Evolutionary conservation across 306 rosid species (phyloP).

Genomic region (Dalbergia oliveri): DNA sequence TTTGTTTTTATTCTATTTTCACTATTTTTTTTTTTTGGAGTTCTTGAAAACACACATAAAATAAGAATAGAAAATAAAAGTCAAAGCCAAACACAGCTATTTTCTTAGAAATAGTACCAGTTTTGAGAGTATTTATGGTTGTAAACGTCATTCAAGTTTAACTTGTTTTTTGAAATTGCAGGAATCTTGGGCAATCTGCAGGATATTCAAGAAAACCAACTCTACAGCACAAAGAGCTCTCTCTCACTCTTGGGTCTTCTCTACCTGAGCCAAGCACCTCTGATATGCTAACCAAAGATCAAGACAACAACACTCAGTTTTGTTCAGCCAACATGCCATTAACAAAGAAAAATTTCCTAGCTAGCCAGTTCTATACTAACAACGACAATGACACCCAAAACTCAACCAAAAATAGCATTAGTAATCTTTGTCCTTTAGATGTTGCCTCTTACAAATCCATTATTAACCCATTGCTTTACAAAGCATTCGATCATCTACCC

Average conservation of each 20-base stretch:
- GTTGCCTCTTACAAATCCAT: constrained; percentile 55
- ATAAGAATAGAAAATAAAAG: too few relatives aligned
- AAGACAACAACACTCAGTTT: constrained; percentile 47
- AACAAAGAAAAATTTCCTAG: constrained; percentile 46
- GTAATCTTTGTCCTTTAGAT: constrained; percentile 52
- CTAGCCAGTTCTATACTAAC: constrained; percentile 46
- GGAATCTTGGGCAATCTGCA: constrained; percentile 96
- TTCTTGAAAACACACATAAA: too few relatives aligned
- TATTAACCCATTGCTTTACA: constrained; percentile 48
- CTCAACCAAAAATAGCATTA: constrained; percentile 28
- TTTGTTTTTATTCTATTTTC: too few relatives aligned
- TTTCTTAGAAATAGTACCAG: not conserved
- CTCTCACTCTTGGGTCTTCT: constrained; percentile 75
- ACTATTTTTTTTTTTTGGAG: too few relatives aligned
- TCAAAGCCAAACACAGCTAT: not conserved
- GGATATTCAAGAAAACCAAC: constrained; percentile 87
- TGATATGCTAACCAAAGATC: constrained; percentile 48
- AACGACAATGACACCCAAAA: constrained; percentile 47
- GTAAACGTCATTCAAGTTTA: not conserved
- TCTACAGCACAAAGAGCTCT: constrained; percentile 77
- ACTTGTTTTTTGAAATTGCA: constrained; percentile 42
- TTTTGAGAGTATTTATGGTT: not conserved
- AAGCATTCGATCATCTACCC: constrained; percentile 51
- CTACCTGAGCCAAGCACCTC: constrained; percentile 54
- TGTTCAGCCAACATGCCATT: constrained; percentile 50